A percentile compares a stretch with the other conserved stretches of the same genome.
These are phyloP conservation scores for Pleodorina starrii DNA, from an alignment of 139 green algal genomes.

Conservation along the genomic window DNA sequence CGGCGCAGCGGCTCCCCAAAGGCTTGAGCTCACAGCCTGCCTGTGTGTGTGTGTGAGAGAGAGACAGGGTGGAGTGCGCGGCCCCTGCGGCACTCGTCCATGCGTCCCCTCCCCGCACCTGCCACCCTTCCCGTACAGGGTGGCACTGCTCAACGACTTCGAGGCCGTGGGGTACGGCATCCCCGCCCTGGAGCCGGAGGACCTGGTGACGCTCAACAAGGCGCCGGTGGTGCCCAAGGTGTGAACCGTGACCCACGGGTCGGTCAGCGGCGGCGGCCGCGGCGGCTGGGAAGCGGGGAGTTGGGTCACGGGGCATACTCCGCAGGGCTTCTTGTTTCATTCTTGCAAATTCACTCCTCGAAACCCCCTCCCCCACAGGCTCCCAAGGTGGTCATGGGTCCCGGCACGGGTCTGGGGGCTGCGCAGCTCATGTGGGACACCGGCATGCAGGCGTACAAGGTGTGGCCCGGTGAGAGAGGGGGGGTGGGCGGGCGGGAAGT, in stretches of 20 bases:
- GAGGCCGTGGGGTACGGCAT: conserved; percentile 95
- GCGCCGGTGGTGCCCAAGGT: conserved; percentile 60
- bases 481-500: too few species aligned
- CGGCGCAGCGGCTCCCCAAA: too few species aligned
- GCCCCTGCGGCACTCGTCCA: too few species aligned
- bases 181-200: conserved; percentile 65
- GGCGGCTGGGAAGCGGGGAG: too few species aligned
- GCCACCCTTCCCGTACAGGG: conserved; percentile 56
- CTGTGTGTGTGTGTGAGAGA: too few species aligned
- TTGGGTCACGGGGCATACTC: too few species aligned
- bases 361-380: conserved; percentile 53
- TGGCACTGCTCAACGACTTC: conserved; percentile 94
- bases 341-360: neutral
- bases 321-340: too few species aligned
- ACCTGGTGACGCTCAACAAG: conserved; percentile 80
- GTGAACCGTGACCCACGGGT: too few species aligned
- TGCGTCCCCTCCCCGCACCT: too few species aligned
- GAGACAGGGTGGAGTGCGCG: too few species aligned
- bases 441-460: conserved; percentile 60
- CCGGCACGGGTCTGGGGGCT: conserved; percentile 92
- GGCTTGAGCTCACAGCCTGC: too few species aligned
- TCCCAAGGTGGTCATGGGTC: conserved; percentile 90
- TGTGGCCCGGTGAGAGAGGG: conserved; percentile 55
- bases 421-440: conserved; percentile 91
- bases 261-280: too few species aligned